Base-by-base conservation (phyloP, 2,329 filamentous ascomycete species). In the Coniochaeta sp. region DNA sequence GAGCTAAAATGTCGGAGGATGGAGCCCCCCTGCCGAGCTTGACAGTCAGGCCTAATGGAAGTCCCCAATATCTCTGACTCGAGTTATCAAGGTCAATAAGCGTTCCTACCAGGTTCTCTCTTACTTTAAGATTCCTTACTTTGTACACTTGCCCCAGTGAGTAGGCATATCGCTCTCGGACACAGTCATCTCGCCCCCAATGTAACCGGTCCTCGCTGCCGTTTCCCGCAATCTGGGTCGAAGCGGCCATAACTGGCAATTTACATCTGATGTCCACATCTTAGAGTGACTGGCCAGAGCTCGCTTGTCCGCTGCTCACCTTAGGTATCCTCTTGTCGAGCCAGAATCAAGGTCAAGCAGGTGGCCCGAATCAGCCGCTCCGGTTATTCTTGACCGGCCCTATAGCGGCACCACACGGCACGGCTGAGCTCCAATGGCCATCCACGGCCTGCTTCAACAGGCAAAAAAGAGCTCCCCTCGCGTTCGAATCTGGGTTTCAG, bases 381-480 rank as follows among this genome's bases (percentile, higher is more conserved):
- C 65, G 65, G 65, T 59, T 65, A 66, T 66, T 66, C 58, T 60
- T 26, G 55, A n/a, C 28, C 62, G 60, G 62, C 61, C 58, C 31
- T 61, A 62, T 59, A 62, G 62, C 61, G 54, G 57, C 26, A 8
- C 17, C 24, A 34, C 60, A 36, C 57, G 60, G 58, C 44, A 58
- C 56, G 34, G 38, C 43, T 31, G 36, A 34, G 14, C 24, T 26
- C 26, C 1, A 16, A 17, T 3, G 26, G 17, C n/a, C 38, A 50
- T 50, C 4, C 26, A 50, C n/a, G 31, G 11, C 26, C 6, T 4
- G 33, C 31, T 11, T 26, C 47, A 50, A 59, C 22, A 26, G 58
- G 50, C 44, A 38, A 44, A 33, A 11, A 50, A 12, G 26, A 58
- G 22, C 40, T 33, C 22, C 31, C 9, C 19, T 36, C 54, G 31